Conservation (phyloP, 2,329 filamentous ascomycete species). For the Cercospora sesami region DNA sequence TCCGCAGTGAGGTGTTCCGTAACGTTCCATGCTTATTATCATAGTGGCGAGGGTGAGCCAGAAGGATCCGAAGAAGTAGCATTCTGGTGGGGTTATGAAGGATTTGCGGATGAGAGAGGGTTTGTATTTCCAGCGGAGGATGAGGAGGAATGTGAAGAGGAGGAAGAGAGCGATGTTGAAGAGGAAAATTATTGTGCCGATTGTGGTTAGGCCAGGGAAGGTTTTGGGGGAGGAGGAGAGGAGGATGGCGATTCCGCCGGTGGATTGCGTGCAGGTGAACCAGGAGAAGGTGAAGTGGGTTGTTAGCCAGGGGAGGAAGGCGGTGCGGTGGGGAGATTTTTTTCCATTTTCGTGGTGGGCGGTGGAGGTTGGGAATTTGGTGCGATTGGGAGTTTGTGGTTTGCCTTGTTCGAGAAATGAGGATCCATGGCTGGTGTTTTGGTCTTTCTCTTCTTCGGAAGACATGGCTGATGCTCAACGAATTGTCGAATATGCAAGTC, state of each 20-base stretch:
- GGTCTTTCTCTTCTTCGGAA: neutral
- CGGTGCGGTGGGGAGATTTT: slow-evolving; percentile 9
- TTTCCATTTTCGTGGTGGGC: neutral
- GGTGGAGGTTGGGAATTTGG: neutral
- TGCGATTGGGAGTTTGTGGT: neutral
- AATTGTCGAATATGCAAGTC: neutral
- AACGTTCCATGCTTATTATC: slow-evolving; percentile 65
- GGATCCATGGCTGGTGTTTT: neutral
- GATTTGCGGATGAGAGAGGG: slow-evolving; percentile 55
- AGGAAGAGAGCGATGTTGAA: slow-evolving; percentile 67
- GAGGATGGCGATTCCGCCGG: slow-evolving; percentile 67
- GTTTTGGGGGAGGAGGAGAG: slow-evolving; percentile 63
- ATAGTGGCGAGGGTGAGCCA: slow-evolving; percentile 69
- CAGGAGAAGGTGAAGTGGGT: slow-evolving; percentile 45
- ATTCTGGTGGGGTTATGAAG: slow-evolving; percentile 66
- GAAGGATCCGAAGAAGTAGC: slow-evolving; percentile 69
- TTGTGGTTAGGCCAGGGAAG: slow-evolving; percentile 63
- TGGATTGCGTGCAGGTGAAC: slow-evolving; percentile 75
- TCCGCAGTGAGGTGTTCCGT: slow-evolving; percentile 60
- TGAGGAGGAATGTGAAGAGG: slow-evolving; percentile 55
- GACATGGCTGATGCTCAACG: neutral
- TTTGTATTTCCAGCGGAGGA: slow-evolving; percentile 62
- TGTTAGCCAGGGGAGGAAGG: slow-evolving; percentile 23
- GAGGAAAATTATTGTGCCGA: slow-evolving; percentile 68
- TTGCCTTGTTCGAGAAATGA: neutral